Base-by-base conservation (phyloP, 129 eudicot genomes). In the Lonicera japonica region DNA sequence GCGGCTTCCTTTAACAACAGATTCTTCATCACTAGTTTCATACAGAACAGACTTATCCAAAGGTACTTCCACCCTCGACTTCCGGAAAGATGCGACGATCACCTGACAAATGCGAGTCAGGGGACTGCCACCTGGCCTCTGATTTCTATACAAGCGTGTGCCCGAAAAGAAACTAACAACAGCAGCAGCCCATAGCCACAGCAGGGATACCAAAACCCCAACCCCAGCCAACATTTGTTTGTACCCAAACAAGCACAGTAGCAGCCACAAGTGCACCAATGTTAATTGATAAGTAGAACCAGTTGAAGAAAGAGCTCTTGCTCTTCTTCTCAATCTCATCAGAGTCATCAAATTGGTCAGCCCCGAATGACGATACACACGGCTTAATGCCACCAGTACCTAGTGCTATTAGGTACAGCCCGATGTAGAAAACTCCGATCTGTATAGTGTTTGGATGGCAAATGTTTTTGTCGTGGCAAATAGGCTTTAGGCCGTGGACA, bases 121-220 rank as follows among this genome's bases (percentile, higher is more conserved):
- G 8, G 95, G 95, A 34, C 95, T 86, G 29, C 95, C 95, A 2
- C 90, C 72, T 1, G 90, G 95, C 63, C 46, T 73, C 66, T 74
- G 95, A 54, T 76, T 68, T 53, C 95, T 70, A 21, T 86, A 86
- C 74, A 82, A 60, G 11, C 82, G 66, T 0, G 88, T 82, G 24
- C 95, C 95, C 0, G 81, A 82, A 53, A 86, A 82, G 75, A 86
- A 86, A 16, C 80, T 65, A n/a, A 77, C 76, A 3, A 80, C 77
- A 0, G 95, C 95, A 20, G 73, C 61, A 1, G 90, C 90, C n/a
- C 95, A 86, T 86, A 5, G 95, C 84, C 25, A 80, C 90, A 0
- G 95, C 84, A 2, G 95, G 95, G 40, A 86, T 80, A 20, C 95
- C 95, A 20, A 86, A 86, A 9, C 94, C 94, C 94, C 88, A 85